Evolutionary conservation across 1,139 yeast genomes (phyloP).

Genomic region (Zygosaccharomyces pseudobailii): DNA sequence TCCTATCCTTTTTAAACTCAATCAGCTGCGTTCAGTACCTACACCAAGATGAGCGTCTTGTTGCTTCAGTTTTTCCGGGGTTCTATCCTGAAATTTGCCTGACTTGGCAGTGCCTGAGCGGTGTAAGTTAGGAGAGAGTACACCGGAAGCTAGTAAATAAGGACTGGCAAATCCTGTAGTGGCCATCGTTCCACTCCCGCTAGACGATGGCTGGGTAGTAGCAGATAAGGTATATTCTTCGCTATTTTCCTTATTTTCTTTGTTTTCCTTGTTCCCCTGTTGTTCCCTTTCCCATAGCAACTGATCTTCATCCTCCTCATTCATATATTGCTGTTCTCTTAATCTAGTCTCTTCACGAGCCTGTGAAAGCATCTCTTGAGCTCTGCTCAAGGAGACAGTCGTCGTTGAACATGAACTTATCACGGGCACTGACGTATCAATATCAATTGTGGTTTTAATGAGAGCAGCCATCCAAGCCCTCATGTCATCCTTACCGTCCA

Average conservation of each 20-base stretch:
- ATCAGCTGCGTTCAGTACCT: slow-evolving; percentile 8
- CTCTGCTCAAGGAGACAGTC: slow-evolving; percentile 78
- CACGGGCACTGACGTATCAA: slow-evolving; percentile 89
- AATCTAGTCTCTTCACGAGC: slow-evolving; percentile 69
- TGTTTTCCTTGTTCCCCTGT: slow-evolving; percentile 10
- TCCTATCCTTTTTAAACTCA: neutral
- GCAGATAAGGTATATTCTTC: slow-evolving; percentile 18
- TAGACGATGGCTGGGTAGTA: slow-evolving; percentile 15
- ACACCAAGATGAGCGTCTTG: slow-evolving; percentile 12
- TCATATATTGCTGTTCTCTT: slow-evolving; percentile 50
- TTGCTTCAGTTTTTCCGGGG: slow-evolving; percentile 6
- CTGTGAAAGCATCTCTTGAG: slow-evolving; percentile 78
- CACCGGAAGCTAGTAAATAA: slow-evolving; percentile 24
- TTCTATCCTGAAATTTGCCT: slow-evolving; percentile 8
- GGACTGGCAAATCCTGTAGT: slow-evolving; percentile 26
- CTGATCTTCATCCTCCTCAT: slow-evolving; percentile 26
- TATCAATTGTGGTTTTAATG: slow-evolving; percentile 92
- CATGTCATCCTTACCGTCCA: slow-evolving; percentile 87
- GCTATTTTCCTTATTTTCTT: slow-evolving; percentile 8
- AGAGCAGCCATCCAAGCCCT: slow-evolving; percentile 92
- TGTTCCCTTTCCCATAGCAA: slow-evolving; percentile 27
- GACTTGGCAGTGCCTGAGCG: slow-evolving; percentile 8
- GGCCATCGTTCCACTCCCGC: slow-evolving; percentile 16
- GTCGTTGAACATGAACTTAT: slow-evolving; percentile 95
- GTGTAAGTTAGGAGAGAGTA: slow-evolving; percentile 20